These are phyloP conservation scores for Raffaelea albimanens DNA, from an alignment of 2,329 filamentous ascomycete genomes.

Conservation along the genomic window DNA sequence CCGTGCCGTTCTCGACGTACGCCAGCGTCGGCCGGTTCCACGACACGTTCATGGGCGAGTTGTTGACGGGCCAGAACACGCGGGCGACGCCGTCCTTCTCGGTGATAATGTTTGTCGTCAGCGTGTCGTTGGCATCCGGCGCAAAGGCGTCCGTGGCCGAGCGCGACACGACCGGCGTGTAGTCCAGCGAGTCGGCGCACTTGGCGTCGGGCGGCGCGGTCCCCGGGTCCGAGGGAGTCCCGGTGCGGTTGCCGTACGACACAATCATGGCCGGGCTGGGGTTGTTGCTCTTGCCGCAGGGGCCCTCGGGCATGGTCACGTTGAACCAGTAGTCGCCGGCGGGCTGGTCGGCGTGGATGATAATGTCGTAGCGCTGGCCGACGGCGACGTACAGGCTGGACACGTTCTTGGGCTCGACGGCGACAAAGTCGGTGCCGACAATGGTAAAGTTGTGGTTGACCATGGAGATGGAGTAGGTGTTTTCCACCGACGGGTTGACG, in stretches of 20 bases:
- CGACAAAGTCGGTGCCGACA: conserved; percentile 42
- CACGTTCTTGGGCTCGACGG: conserved; percentile 38
- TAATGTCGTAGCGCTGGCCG: conserved; percentile 33
- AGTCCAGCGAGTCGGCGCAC: conserved; percentile 12
- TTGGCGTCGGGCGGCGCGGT: conserved; percentile 11
- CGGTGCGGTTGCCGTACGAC: conserved; percentile 15
- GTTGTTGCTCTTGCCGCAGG: conserved; percentile 18
- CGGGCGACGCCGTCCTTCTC: conserved; percentile 15
- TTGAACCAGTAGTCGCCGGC: conserved; percentile 33
- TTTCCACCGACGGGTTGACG: conserved; percentile 40
- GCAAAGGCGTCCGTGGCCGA: conserved; percentile 13
- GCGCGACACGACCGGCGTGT: conserved; percentile 14
- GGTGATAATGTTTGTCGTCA: conserved; percentile 11
- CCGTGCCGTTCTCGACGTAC: conserved; percentile 21
- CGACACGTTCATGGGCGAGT: conserved; percentile 16
- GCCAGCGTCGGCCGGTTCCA: conserved; percentile 27
- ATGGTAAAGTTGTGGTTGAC: conserved; percentile 31
- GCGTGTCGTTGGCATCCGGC: conserved; percentile 6
- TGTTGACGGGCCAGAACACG: conserved; percentile 20
- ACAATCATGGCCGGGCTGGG: conserved; percentile 20
- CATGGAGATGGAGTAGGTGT: conserved; percentile 39
- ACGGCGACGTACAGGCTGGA: conserved; percentile 40
- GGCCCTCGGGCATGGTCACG: conserved; percentile 20
- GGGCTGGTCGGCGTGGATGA: conserved; percentile 29
- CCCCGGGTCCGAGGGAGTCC: conserved; percentile 17